These are phyloP conservation scores for Xylaria sp. DNA, from an alignment of 2,329 filamentous ascomycete genomes.

Conservation along the genomic window DNA sequence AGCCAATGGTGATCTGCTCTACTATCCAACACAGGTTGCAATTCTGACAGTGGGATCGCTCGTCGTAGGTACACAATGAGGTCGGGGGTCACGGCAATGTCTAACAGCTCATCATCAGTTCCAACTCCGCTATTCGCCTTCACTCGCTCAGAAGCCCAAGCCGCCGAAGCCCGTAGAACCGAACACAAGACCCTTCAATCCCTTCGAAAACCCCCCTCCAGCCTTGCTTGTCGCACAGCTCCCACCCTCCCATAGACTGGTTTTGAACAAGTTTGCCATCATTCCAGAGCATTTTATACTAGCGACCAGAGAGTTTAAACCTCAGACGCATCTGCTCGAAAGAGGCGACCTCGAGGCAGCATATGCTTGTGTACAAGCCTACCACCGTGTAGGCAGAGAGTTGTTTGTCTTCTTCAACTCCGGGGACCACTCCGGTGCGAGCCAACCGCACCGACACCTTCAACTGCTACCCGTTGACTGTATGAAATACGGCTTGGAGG, in stretches of 20 bases:
- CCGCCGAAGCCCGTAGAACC: conserved; percentile 54
- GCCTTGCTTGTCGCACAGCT: conserved; percentile 66
- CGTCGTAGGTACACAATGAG: conserved; percentile 37
- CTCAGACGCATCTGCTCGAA: conserved; percentile 73
- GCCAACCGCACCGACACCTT: conserved; percentile 77
- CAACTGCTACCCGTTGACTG: conserved; percentile 74
- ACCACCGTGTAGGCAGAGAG: conserved; percentile 53
- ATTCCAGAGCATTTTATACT: conserved; percentile 79
- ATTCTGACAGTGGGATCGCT: conserved; percentile 55
- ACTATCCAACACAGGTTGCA: conserved; percentile 65
- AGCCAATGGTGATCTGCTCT: conserved; percentile 61
- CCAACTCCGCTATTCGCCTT: conserved; percentile 76
- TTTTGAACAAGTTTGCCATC: conserved; percentile 81
- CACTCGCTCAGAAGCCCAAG: conserved; percentile 75
- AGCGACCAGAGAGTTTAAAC: conserved; percentile 70
- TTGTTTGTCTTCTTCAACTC: conserved; percentile 78
- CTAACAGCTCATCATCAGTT: conserved; percentile 64
- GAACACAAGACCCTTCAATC: conserved; percentile 64
- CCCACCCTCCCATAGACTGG: conserved; percentile 67
- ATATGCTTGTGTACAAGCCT: conserved; percentile 70
- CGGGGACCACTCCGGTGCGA: conserved; percentile 74
- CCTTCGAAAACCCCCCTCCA: conserved; percentile 70
- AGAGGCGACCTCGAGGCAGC: conserved; percentile 69
- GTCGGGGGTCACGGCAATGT: conserved; percentile 4
- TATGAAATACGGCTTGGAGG: conserved; percentile 67